These are phyloP conservation scores for Arthrobotrys conoides DNA, from an alignment of 2,329 filamentous ascomycete genomes.

Conservation along the genomic window DNA sequence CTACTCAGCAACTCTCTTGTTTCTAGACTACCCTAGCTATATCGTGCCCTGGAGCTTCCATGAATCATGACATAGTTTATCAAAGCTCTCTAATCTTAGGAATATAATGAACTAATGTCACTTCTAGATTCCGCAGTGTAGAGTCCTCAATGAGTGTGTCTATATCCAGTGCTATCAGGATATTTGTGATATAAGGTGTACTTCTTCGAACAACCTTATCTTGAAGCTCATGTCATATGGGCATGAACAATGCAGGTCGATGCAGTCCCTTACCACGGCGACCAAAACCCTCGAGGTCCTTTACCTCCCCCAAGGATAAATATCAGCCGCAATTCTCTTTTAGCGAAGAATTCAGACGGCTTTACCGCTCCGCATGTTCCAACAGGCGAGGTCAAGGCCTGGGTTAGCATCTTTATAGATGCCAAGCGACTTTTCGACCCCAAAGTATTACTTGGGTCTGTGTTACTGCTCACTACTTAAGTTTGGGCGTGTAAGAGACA, in stretches of 20 bases:
- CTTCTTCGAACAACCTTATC: background rate
- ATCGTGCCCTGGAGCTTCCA: background rate
- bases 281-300: constrained; percentile 6
- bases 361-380: constrained; percentile 19
- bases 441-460: background rate
- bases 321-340: constrained; percentile 26
- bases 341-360: constrained; percentile 16
- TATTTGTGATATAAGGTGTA: background rate
- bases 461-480: background rate
- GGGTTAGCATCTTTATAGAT: background rate
- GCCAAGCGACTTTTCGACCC: background rate
- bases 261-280: constrained; percentile 21
- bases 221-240: constrained; percentile 10
- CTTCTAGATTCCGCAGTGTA: too few relatives aligned
- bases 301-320: constrained; percentile 11
- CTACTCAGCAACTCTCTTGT: too few relatives aligned
- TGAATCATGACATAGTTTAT: background rate
- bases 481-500: too few relatives aligned
- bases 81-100: background rate
- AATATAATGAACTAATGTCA: too few relatives aligned
- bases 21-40: background rate
- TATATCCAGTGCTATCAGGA: too few relatives aligned
- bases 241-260: background rate
- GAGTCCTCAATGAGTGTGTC: background rate
- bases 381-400: constrained; percentile 10